These are phyloP conservation scores for Pugionium cornutum DNA, from an alignment of 345 rosid genomes.

Conservation along the genomic window DNA sequence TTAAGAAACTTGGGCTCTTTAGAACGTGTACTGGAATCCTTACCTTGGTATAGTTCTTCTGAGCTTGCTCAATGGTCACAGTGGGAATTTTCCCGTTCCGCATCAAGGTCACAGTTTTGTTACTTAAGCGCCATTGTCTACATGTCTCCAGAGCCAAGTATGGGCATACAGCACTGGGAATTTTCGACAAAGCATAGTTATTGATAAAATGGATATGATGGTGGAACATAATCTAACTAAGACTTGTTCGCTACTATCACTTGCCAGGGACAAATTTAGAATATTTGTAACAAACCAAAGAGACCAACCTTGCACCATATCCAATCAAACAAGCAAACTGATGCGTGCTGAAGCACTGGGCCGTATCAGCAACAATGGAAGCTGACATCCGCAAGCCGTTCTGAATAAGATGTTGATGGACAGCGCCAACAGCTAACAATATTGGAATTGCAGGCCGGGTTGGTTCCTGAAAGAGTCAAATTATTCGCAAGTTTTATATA, in stretches of 20 bases:
- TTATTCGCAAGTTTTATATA: constrained; percentile 1
- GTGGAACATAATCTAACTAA: not conserved
- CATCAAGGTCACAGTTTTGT: constrained; percentile 89
- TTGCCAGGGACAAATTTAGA: not conserved
- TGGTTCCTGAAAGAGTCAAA: constrained; percentile 64
- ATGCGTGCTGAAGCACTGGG: constrained; percentile 99
- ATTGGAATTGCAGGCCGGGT: constrained; percentile 93
- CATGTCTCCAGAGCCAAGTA: constrained; percentile 94
- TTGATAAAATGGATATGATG: not conserved
- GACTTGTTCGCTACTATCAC: not conserved
- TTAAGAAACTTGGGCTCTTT: not conserved
- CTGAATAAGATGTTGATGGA: constrained; percentile 98
- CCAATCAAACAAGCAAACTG: constrained; percentile 98
- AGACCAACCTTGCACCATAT: constrained; percentile 89
- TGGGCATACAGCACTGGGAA: constrained; percentile 85
- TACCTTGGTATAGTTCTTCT: constrained; percentile 86
- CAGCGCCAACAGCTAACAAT: constrained; percentile 95
- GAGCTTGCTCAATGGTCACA: constrained; percentile 97
- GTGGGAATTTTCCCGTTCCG: constrained; percentile 96
- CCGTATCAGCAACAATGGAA: constrained; percentile 91
- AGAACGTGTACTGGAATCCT: constrained; percentile 12
- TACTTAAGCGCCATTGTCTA: constrained; percentile 97
- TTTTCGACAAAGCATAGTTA: constrained; percentile 16
- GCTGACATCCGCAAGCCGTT: constrained; percentile 94
- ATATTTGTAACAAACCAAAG: constrained; percentile 4